Conservation (phyloP, 129 eudicot species). For the Flaveria robusta region DNA sequence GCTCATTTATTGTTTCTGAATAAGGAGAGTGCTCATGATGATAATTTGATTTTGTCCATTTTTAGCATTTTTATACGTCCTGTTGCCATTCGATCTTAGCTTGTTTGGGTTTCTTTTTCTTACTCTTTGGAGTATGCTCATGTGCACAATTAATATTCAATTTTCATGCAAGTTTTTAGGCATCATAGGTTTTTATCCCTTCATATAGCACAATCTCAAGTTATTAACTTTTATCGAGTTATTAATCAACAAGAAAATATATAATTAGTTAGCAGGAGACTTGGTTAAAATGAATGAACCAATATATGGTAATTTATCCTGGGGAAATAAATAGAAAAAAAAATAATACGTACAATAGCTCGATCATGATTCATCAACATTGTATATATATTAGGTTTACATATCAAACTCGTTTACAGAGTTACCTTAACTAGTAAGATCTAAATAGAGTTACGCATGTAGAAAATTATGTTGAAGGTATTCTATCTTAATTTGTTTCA, state of each 20-base stretch:
- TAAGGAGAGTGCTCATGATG: constrained; percentile 11
- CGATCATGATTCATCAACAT: no score
- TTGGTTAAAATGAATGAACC: background rate
- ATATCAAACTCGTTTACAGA: no score
- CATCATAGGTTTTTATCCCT: background rate
- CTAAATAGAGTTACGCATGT: no score
- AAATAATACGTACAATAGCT: no score
- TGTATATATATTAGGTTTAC: no score
- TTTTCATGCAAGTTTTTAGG: background rate
- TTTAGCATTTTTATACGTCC: constrained; percentile 11
- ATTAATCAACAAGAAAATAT: background rate
- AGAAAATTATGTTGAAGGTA: no score
- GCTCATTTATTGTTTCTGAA: background rate
- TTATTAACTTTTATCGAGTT: background rate
- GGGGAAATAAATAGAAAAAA: no score
- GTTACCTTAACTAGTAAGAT: no score
- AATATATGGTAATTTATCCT: no score
- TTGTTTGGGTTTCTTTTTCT: background rate
- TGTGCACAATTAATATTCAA: background rate
- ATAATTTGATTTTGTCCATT: constrained; percentile 26
- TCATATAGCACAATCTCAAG: background rate
- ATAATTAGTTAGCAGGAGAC: background rate
- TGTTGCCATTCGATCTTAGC: background rate
- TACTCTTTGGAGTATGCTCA: background rate
- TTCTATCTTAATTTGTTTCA: no score